phyloP scores from a whole-genome alignment of 2,329 filamentous ascomycete species.

The Acephala macrosclerotiorum region DNA sequence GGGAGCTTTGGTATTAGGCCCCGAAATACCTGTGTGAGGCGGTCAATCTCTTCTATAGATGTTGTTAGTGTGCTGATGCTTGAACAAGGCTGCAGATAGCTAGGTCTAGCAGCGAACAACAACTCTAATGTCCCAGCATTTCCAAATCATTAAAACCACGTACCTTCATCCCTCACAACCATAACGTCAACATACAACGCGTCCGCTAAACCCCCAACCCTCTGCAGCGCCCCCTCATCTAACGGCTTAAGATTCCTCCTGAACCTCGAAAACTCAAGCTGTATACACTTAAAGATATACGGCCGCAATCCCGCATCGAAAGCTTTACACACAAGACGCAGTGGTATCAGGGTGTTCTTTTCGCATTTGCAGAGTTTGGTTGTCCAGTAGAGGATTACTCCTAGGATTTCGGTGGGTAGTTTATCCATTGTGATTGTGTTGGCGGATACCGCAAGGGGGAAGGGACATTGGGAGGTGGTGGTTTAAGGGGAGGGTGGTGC shows the following conservation, averaged over 20 bases:
- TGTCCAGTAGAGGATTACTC: conserved; percentile 54
- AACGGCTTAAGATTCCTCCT: conserved; percentile 45
- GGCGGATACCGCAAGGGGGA: background rate
- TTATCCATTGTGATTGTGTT: conserved; percentile 47
- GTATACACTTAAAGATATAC: conserved; percentile 54
- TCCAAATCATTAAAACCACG: too few species aligned
- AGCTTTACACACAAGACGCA: conserved; percentile 57
- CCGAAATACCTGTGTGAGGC: conserved; percentile 55
- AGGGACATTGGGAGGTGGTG: too few species aligned
- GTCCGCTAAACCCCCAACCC: conserved; percentile 56
- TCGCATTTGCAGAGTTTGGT: conserved; percentile 47
- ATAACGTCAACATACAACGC: conserved; percentile 60
- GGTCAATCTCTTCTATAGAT: conserved; percentile 58
- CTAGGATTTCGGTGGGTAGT: conserved; percentile 57
- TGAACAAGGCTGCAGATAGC: too few species aligned
- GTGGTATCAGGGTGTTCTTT: conserved; percentile 53
- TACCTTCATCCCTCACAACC: conserved; percentile 60
- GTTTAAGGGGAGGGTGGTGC: too few species aligned
- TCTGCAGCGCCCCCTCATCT: conserved; percentile 51
- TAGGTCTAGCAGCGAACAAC: too few species aligned
- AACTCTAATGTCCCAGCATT: too few species aligned
- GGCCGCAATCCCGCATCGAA: conserved; percentile 57
- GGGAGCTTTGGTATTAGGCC: conserved; percentile 47
- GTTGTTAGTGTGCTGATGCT: too few species aligned
- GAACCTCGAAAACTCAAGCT: conserved; percentile 58